Conservation (phyloP, 768 basidiomycete species). For the Galerina sulciceps region DNA sequence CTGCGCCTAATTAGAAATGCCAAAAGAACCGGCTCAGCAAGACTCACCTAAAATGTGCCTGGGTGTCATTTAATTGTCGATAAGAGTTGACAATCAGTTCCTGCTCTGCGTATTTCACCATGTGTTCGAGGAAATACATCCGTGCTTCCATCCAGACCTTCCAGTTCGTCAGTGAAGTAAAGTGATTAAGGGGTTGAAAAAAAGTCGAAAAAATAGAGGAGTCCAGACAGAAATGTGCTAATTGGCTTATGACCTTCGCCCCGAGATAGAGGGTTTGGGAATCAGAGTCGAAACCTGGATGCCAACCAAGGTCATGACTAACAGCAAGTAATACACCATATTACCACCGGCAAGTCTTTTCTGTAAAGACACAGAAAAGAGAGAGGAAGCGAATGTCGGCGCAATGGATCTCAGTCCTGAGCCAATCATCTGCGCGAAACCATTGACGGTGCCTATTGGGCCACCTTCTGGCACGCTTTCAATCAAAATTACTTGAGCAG, state of each 20-base stretch:
- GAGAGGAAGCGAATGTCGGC: slow-evolving; percentile 56
- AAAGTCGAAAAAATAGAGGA: too few species aligned
- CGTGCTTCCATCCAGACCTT: neutral
- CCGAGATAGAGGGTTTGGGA: slow-evolving; percentile 7
- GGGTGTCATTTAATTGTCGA: too few species aligned
- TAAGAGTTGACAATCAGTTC: too few species aligned
- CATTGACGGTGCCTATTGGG: slow-evolving; percentile 56
- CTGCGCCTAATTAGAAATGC: too few species aligned
- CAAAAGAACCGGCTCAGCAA: too few species aligned
- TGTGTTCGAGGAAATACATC: neutral
- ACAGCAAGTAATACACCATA: slow-evolving; percentile 42
- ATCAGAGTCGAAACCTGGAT: slow-evolving; percentile 30
- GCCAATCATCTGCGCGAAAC: slow-evolving; percentile 56
- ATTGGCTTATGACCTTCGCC: too few species aligned
- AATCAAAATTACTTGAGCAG: slow-evolving; percentile 47
- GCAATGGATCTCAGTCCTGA: slow-evolving; percentile 54
- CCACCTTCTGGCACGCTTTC: slow-evolving; percentile 43
- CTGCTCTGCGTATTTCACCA: too few species aligned
- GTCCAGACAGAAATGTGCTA: neutral
- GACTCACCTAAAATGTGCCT: too few species aligned
- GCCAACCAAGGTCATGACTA: slow-evolving; percentile 29
- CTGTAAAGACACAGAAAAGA: slow-evolving; percentile 58
- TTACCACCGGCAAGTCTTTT: slow-evolving; percentile 48
- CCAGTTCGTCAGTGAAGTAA: too few species aligned
- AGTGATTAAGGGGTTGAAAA: too few species aligned